These are phyloP conservation scores for Inosperma sp. DNA, from an alignment of 768 basidiomycete genomes.

Conservation along the genomic window DNA sequence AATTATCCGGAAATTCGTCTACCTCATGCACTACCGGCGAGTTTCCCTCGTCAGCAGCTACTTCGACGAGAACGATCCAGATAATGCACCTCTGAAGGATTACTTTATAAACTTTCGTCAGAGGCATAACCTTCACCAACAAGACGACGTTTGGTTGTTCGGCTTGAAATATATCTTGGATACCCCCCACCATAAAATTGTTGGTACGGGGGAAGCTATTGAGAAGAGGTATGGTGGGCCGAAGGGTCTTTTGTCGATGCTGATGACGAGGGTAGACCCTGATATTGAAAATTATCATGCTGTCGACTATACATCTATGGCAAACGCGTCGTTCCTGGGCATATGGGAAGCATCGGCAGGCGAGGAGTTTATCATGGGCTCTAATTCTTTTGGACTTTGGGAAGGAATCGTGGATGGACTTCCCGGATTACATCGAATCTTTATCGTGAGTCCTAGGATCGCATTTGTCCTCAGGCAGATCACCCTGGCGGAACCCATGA, in stretches of 20 bases:
- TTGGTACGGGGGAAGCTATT: too few species aligned
- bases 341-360: too few species aligned
- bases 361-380: conserved; percentile 27
- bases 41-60: conserved; percentile 13
- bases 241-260: too few species aligned
- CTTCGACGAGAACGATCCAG: conserved; percentile 20
- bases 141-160: too few species aligned
- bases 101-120: conserved; percentile 9
- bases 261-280: too few species aligned
- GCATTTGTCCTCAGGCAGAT: conserved; percentile 20
- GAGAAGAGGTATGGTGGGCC: too few species aligned
- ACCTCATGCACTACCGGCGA: conserved; percentile 28
- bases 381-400: conserved; percentile 28
- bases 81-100: conserved; percentile 8
- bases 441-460: conserved; percentile 27
- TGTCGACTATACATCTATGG: too few species aligned
- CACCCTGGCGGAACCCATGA: not conserved
- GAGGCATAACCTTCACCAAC: conserved; percentile 15
- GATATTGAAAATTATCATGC: too few species aligned
- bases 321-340: too few species aligned
- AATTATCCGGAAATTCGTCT: conserved; percentile 26
- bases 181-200: too few species aligned
- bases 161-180: too few species aligned
- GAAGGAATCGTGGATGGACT: conserved; percentile 19
- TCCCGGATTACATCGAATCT: conserved; percentile 22